Conservation (phyloP, 768 basidiomycete species). For the Boletus sp. region DNA sequence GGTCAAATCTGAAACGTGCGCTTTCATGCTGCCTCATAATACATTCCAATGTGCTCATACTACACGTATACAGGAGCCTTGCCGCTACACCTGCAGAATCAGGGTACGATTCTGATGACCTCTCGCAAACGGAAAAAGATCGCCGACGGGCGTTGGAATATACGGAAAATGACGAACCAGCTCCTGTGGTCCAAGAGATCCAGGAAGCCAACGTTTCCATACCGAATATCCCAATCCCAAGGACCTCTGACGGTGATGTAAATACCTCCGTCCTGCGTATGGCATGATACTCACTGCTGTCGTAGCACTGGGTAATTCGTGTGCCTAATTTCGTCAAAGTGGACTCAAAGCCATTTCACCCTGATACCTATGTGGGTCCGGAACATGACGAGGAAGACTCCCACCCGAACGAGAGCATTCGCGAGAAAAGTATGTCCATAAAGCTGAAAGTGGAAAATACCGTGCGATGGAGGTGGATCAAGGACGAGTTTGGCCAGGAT, state of each 20-base stretch:
- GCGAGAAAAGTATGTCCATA: conserved; percentile 79
- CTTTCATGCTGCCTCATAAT: conserved; percentile 1
- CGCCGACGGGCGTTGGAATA: conserved; percentile 74
- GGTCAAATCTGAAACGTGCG: conserved; percentile 49
- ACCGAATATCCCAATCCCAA: conserved; percentile 84
- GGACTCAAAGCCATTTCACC: conserved; percentile 86
- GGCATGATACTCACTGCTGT: conserved; percentile 4
- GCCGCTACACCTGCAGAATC: conserved; percentile 40
- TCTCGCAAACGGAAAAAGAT: conserved; percentile 57
- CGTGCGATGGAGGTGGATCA: conserved; percentile 91
- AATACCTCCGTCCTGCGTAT: conserved; percentile 13
- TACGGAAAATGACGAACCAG: conserved; percentile 69
- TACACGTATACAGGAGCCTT: conserved; percentile 30
- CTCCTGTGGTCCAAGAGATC: conserved; percentile 51
- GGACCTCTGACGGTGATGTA: conserved; percentile 79
- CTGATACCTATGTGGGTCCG: conserved; percentile 78
- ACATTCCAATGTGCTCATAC: conserved; percentile 17
- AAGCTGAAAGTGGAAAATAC: conserved; percentile 93
- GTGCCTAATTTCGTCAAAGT: conserved; percentile 93
- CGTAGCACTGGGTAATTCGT: conserved; percentile 81
- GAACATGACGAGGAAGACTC: conserved; percentile 71
- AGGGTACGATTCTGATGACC: conserved; percentile 59
- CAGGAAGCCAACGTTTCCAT: conserved; percentile 71
- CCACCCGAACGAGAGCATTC: conserved; percentile 54
- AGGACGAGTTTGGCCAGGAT: conserved; percentile 68